A percentile compares a stretch with the other conserved stretches of the same genome.
phyloP scores from a whole-genome alignment of 2,329 filamentous ascomycete genomes.

The Tolypocladium nubicola region DNA sequence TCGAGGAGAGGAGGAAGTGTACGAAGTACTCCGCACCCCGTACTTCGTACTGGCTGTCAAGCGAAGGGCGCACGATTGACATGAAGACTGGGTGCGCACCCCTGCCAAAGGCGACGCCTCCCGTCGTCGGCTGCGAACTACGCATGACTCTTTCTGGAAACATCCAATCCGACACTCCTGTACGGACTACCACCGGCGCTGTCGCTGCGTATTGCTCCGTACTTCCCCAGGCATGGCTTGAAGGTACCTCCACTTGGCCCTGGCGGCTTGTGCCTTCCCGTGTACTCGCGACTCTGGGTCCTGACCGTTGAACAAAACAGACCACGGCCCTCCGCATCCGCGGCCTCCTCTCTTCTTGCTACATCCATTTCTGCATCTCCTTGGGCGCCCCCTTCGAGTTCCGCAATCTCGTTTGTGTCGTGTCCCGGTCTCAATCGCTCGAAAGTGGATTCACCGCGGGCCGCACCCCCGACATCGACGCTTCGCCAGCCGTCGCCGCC shows the following conservation, averaged over 20 bases:
- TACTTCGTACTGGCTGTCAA: conserved; percentile 14
- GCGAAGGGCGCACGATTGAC: conserved; percentile 28
- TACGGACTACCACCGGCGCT: no score
- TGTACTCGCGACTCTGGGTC: not conserved
- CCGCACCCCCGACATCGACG: not conserved
- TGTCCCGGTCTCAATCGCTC: not conserved
- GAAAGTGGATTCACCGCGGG: not conserved
- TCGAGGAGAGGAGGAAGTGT: not conserved
- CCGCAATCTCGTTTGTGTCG: not conserved
- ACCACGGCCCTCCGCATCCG: not conserved
- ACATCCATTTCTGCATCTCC: not conserved
- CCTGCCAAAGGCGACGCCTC: not conserved
- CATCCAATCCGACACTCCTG: not conserved
- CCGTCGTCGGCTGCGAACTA: not conserved
- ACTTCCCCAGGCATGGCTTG: not conserved
- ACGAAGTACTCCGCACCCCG: no score
- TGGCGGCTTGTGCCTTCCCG: not conserved
- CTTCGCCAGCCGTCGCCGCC: not conserved
- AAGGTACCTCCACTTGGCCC: not conserved
- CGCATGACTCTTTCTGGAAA: not conserved
- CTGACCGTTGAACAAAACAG: conserved; percentile 3
- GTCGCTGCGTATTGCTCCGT: not conserved
- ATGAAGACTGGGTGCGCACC: conserved; percentile 7
- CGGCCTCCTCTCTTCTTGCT: not conserved
- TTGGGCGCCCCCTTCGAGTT: not conserved